Conservation (phyloP, 2,329 filamentous ascomycete genomes). For the Colletotrichum sp. region DNA sequence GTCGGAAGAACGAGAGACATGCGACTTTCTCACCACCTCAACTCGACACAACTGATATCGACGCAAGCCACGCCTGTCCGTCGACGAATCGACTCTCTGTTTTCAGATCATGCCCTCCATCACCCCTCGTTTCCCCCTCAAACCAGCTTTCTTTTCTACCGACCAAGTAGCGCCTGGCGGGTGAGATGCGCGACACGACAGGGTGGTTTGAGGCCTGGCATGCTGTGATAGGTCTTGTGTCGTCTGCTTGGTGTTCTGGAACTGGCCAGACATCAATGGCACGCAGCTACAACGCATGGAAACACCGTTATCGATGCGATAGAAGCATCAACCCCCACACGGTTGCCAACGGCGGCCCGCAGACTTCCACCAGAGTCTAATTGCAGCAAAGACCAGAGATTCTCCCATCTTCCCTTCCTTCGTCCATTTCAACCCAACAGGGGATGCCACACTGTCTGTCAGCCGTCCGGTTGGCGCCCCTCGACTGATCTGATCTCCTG, state of each 20-base stretch:
- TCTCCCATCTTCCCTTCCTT: not conserved
- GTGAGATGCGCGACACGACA: not conserved
- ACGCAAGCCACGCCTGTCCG: not conserved
- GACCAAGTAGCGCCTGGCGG: not conserved
- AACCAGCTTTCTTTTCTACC: not conserved
- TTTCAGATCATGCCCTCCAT: not conserved
- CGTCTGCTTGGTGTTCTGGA: slow-evolving; percentile 1
- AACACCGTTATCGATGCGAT: not conserved
- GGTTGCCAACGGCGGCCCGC: not conserved
- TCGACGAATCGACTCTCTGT: not conserved
- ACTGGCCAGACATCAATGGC: slow-evolving; percentile 4
- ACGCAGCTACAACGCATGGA: not conserved
- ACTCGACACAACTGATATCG: not conserved
- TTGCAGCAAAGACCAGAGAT: not conserved
- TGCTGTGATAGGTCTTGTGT: not conserved
- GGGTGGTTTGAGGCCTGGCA: not conserved
- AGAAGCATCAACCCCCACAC: not conserved
- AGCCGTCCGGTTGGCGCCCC: not conserved
- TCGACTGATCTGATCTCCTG: slow-evolving; percentile 2
- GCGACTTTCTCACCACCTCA: slow-evolving; percentile 3
- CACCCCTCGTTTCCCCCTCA: not conserved
- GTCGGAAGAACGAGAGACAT: slow-evolving; percentile 15
- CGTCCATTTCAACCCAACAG: not conserved
- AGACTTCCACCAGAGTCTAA: not conserved
- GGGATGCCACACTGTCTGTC: not conserved